phyloP scores from a whole-genome alignment of 768 basidiomycete genomes.

The Hericium coralloides region DNA sequence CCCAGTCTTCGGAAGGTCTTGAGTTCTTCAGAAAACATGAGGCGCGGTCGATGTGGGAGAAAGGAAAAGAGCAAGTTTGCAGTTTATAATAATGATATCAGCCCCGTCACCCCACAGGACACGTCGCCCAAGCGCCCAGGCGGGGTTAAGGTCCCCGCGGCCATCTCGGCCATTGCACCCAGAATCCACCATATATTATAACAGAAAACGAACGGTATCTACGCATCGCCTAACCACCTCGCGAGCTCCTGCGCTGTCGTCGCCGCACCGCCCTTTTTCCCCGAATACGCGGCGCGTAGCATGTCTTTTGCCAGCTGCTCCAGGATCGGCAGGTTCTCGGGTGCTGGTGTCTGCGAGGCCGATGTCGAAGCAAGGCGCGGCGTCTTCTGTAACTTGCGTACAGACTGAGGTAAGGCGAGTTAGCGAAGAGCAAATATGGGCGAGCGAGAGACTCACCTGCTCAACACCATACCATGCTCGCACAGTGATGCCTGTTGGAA shows the following conservation, averaged over 20 bases:
- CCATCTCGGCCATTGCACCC: neutral
- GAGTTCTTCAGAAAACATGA: constrained; percentile 12
- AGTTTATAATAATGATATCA: no score
- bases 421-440: neutral
- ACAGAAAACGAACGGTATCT: neutral
- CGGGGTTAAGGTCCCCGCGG: neutral
- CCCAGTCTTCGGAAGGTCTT: constrained; percentile 12
- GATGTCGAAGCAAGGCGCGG: neutral
- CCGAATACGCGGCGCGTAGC: neutral
- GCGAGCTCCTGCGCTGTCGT: neutral
- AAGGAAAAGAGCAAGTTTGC: neutral
- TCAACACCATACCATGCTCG: constrained; percentile 83
- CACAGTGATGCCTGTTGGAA: constrained; percentile 42
- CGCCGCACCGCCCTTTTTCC: neutral
- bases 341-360: neutral
- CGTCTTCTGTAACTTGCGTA: neutral
- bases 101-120: neutral
- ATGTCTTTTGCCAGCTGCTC: constrained; percentile 2
- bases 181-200: neutral
- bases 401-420: neutral
- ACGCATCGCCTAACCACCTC: neutral
- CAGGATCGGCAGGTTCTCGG: neutral
- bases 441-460: constrained; percentile 37
- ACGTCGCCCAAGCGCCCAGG: neutral
- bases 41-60: neutral